Conservation (phyloP, 2,329 filamentous ascomycete genomes). For the Cadophora sp. region DNA sequence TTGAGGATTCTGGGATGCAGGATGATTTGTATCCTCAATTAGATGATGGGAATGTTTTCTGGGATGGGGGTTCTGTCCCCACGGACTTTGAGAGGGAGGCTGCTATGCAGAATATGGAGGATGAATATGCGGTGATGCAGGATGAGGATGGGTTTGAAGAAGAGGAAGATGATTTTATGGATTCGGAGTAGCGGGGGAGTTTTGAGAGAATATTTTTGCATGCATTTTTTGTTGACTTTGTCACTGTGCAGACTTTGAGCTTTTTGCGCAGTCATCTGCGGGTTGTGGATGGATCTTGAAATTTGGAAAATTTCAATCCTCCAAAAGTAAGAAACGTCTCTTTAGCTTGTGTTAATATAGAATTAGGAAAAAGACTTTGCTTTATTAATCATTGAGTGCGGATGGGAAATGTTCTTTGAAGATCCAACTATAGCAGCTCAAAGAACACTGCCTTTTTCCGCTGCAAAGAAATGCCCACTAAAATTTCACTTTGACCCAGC, state of each 20-base stretch:
- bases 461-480: no score
- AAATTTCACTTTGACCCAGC: no score
- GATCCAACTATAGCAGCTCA: no score
- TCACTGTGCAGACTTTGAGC: no score
- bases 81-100: neutral
- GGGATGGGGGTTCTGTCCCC: neutral
- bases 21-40: neutral
- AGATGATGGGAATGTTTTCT: neutral
- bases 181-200: neutral
- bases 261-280: no score
- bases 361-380: no score
- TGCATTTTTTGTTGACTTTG: neutral
- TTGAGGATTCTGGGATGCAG: neutral
- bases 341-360: no score
- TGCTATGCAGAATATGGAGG: neutral
- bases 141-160: neutral
- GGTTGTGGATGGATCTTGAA: no score
- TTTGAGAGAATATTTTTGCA: neutral
- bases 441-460: no score
- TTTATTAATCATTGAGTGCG: no score
- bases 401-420: no score
- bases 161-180: constrained; percentile 1
- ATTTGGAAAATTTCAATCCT: no score
- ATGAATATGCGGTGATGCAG: neutral
- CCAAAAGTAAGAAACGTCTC: neutral